Evolutionary conservation across 345 rosid species (phyloP).

Genomic region (Camelina neglecta): DNA sequence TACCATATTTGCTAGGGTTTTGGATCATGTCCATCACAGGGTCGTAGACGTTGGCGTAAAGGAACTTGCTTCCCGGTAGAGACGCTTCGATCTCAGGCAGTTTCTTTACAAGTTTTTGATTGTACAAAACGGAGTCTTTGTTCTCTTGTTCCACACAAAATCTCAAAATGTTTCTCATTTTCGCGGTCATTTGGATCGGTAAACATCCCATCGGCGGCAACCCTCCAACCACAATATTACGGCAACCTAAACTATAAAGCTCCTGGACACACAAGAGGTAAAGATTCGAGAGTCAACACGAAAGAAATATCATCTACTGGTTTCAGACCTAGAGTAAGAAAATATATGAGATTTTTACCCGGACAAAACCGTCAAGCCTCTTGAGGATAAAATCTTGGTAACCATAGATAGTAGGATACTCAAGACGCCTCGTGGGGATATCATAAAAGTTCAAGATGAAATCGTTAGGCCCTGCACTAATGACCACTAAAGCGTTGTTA

Average conservation of each 20-base stretch:
- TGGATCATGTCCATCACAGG: slow-evolving; percentile 52
- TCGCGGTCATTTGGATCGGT: slow-evolving; percentile 51
- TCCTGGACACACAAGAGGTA: slow-evolving; percentile 42
- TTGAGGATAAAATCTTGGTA: slow-evolving; percentile 58
- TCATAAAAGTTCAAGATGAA: slow-evolving; percentile 50
- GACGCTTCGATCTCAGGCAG: slow-evolving; percentile 38
- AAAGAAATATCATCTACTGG: neutral
- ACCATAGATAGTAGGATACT: slow-evolving; percentile 35
- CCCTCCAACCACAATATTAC: slow-evolving; percentile 51
- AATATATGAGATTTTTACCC: slow-evolving; percentile 43
- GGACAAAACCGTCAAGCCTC: slow-evolving; percentile 34
- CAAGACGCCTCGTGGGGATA: slow-evolving; percentile 43
- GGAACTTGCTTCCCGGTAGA: slow-evolving; percentile 50
- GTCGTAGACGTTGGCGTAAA: slow-evolving; percentile 46
- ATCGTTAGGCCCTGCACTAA: slow-evolving; percentile 68
- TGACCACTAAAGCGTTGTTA: slow-evolving; percentile 47
- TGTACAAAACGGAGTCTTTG: slow-evolving; percentile 49
- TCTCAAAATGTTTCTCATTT: neutral
- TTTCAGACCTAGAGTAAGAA: neutral
- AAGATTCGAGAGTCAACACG: neutral
- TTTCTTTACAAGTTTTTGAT: slow-evolving; percentile 50
- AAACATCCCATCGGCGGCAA: slow-evolving; percentile 68
- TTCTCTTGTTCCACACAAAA: slow-evolving; percentile 44
- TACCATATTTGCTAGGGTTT: slow-evolving; percentile 53
- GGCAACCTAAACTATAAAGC: slow-evolving; percentile 52